Percentiles rank a stretch among this genome's conserved stretches.
phyloP scores from a whole-genome alignment of 108 stramenopile genomes.

The Nitzschia sp. region DNA sequence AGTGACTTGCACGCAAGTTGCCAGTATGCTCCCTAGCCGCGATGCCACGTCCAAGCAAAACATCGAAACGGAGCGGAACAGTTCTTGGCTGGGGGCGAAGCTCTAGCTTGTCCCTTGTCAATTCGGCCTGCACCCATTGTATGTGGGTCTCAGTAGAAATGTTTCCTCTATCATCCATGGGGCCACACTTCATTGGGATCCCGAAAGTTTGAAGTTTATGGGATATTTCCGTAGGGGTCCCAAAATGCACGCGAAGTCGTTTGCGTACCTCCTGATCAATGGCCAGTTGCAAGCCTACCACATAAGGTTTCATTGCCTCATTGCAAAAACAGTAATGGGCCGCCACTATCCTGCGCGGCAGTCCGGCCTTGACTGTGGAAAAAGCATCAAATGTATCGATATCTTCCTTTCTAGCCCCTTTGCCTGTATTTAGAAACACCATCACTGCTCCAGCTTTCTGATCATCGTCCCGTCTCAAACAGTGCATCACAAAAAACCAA shows the following conservation, averaged over 20 bases:
- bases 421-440: constrained; percentile 1
- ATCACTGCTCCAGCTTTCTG: constrained; percentile 16
- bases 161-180: neutral
- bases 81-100: neutral
- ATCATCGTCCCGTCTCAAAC: neutral
- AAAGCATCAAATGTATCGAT: too few species aligned
- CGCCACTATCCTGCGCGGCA: constrained; percentile 7
- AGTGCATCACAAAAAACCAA: too few species aligned
- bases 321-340: constrained; percentile 18
- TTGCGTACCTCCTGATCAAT: neutral
- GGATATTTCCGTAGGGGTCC: neutral
- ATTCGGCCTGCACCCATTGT: constrained; percentile 5
- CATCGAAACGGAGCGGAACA: constrained; percentile 7
- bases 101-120: neutral
- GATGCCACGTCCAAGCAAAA: neutral
- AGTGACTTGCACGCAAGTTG: neutral
- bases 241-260: neutral
- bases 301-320: constrained; percentile 5
- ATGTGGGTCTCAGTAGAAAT: constrained; percentile 3
- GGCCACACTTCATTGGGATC: constrained; percentile 1
- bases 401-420: too few species aligned
- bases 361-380: neutral
- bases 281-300: neutral
- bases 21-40: neutral
- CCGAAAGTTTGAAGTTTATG: neutral